Conservation (phyloP, 441 rosid species). For the Gossypium gossypioides region DNA sequence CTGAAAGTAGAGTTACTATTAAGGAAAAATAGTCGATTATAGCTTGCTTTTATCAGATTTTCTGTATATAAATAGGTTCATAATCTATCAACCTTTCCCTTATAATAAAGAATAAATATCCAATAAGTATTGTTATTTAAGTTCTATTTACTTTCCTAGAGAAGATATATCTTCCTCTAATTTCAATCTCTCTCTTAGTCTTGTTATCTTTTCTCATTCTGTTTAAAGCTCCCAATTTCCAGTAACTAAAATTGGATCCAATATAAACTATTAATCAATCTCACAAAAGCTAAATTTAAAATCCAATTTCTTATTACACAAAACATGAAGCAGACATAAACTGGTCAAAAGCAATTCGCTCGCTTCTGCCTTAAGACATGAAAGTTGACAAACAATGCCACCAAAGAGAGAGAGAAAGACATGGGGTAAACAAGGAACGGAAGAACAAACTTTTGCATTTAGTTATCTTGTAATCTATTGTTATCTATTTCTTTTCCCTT, state of each 20-base stretch:
- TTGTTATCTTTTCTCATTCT: too few relatives aligned
- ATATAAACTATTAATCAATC: not conserved
- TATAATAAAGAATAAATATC: not conserved
- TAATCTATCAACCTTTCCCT: not conserved
- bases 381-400: not conserved
- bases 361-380: not conserved
- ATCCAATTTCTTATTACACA: slow-evolving; percentile 4
- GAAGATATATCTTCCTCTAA: not conserved
- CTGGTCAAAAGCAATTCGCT: not conserved
- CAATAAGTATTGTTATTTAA: not conserved
- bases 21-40: not conserved
- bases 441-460: not conserved
- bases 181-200: too few relatives aligned
- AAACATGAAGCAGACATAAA: not conserved
- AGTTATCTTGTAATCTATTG: not conserved
- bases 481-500: not conserved
- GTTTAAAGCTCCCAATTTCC: not conserved
- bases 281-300: not conserved
- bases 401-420: not conserved
- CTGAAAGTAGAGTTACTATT: not conserved
- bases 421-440: not conserved
- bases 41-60: not conserved
- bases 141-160: not conserved
- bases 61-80: not conserved
- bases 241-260: not conserved